Evolutionary conservation across 2,329 filamentous ascomycete species (phyloP).

Genomic region (Zymoseptoria brevis): DNA sequence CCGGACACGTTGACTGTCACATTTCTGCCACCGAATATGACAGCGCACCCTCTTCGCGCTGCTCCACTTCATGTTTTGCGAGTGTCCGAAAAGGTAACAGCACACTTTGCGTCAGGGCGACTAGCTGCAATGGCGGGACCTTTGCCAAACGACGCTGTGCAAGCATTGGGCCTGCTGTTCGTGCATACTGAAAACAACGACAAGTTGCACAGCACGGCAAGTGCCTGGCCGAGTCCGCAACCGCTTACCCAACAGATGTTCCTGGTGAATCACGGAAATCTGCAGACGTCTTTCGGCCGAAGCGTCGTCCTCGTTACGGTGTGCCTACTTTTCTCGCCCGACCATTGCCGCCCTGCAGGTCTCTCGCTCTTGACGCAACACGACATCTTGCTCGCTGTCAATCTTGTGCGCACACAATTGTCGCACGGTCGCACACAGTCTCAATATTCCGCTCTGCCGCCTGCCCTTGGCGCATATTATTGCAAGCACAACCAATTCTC

Average conservation of each 20-base stretch:
- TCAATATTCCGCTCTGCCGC: not conserved
- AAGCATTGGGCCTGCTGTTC: not conserved
- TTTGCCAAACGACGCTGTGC: not conserved
- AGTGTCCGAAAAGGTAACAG: not conserved
- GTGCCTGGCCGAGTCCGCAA: not conserved
- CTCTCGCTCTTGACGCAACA: not conserved
- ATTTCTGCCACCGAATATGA: not conserved
- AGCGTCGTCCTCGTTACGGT: not conserved
- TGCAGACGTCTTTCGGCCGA: not conserved
- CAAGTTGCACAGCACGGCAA: not conserved
- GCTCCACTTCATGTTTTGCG: not conserved
- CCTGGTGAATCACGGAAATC: not conserved
- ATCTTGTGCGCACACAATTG: not conserved
- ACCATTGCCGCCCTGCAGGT: not conserved
- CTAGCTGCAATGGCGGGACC: not conserved
- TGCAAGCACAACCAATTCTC: not conserved
- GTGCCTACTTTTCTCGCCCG: no score
- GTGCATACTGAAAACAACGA: not conserved
- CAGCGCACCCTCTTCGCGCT: not conserved
- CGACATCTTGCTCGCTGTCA: not conserved
- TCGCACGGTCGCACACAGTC: not conserved
- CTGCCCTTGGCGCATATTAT: not conserved
- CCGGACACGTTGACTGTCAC: not conserved
- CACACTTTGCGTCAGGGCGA: not conserved
- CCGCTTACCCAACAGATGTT: not conserved